Conservation (phyloP, 2,329 filamentous ascomycete species). For the Thielaviopsis musarum region DNA sequence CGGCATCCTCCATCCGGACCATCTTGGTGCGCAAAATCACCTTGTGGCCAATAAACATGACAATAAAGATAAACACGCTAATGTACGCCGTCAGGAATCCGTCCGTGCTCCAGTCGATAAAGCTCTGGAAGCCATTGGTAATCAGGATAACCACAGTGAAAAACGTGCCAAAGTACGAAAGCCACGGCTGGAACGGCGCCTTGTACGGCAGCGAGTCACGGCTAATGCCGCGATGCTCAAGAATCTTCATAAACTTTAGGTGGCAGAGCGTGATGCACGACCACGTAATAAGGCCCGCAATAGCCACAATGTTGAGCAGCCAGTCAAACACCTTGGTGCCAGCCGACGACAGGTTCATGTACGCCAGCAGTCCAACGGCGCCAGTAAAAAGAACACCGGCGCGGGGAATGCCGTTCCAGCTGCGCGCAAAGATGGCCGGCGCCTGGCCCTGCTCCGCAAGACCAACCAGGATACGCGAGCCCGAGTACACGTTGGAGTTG, state of each 20-base stretch:
- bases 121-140: conserved; percentile 53
- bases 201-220: conserved; percentile 42
- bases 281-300: conserved; percentile 57
- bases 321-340: conserved; percentile 51
- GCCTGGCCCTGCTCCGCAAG: conserved; percentile 48
- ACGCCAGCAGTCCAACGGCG: conserved; percentile 45
- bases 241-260: conserved; percentile 46
- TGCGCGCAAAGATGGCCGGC: conserved; percentile 39
- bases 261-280: conserved; percentile 47
- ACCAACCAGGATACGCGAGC: conserved; percentile 49
- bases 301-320: conserved; percentile 54
- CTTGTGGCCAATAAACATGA: conserved; percentile 46
- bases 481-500: conserved; percentile 61
- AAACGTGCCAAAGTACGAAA: conserved; percentile 48
- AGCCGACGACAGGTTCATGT: conserved; percentile 44
- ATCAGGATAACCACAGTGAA: conserved; percentile 47
- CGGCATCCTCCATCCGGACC: conserved; percentile 22
- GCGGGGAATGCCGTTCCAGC: conserved; percentile 41
- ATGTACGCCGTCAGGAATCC: conserved; percentile 49
- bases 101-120: conserved; percentile 43
- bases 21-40: conserved; percentile 24
- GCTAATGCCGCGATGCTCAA: conserved; percentile 37
- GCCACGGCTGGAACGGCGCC: conserved; percentile 44
- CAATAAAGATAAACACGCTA: conserved; percentile 45
- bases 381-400: conserved; percentile 39